Evolutionary conservation across 352 stramenopile species (phyloP).

Genomic region (Globisporangium paddicum): DNA sequence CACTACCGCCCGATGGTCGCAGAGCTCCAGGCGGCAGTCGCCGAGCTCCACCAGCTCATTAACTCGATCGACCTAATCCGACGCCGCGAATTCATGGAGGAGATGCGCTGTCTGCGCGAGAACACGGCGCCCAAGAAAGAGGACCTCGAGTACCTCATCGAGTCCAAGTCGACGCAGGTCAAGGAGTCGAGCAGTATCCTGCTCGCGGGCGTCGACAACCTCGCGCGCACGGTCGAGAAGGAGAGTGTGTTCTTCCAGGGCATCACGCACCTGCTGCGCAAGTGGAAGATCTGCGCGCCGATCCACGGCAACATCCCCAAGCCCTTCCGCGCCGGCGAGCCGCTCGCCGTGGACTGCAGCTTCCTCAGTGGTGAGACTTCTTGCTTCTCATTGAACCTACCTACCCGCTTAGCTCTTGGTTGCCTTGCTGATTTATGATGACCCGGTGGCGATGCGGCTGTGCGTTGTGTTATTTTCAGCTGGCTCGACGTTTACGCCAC

Average conservation of each 20-base stretch:
- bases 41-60: slow-evolving; percentile 82
- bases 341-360: slow-evolving; percentile 81
- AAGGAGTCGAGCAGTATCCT: slow-evolving; percentile 76
- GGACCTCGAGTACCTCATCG: slow-evolving; percentile 73
- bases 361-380: slow-evolving; percentile 59
- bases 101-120: slow-evolving; percentile 83
- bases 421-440: background rate
- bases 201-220: slow-evolving; percentile 58
- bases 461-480: slow-evolving; percentile 27
- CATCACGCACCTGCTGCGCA: slow-evolving; percentile 68
- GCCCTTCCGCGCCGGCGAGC: slow-evolving; percentile 78
- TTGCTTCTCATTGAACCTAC: background rate
- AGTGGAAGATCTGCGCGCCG: slow-evolving; percentile 84
- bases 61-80: slow-evolving; percentile 86
- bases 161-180: slow-evolving; percentile 70
- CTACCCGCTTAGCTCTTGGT: background rate
- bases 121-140: slow-evolving; percentile 80
- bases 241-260: slow-evolving; percentile 84
- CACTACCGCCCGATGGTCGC: slow-evolving; percentile 83
- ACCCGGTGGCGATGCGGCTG: no score
- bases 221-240: slow-evolving; percentile 69
- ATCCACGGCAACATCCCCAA: slow-evolving; percentile 87
- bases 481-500: slow-evolving; percentile 67
- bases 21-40: slow-evolving; percentile 72
- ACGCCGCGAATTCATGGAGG: slow-evolving; percentile 72